phyloP scores from a whole-genome alignment of 78 protist species.

The slime mould (Dictyostelium discoideum) region DNA sequence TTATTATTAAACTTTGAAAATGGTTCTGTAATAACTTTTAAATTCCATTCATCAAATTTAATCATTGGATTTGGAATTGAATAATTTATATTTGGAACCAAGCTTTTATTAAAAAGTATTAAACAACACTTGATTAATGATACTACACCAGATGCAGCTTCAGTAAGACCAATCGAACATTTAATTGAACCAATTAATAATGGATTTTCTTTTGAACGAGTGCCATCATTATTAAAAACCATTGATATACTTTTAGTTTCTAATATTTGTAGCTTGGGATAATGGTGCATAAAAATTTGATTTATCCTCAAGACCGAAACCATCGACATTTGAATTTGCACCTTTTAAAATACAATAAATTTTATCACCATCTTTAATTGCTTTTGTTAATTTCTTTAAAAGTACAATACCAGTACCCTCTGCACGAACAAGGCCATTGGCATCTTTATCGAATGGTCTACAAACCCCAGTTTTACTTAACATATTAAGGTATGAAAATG shows the following conservation, averaged over 20 bases:
- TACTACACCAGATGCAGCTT: neutral
- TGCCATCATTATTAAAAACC: slow-evolving; percentile 24
- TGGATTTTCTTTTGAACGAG: neutral
- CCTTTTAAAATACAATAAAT: slow-evolving; percentile 37
- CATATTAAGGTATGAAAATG: slow-evolving; percentile 33
- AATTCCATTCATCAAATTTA: neutral
- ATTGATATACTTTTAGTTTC: neutral
- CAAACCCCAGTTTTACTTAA: slow-evolving; percentile 23
- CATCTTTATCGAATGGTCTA: slow-evolving; percentile 27
- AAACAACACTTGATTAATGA: neutral
- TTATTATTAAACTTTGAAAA: slow-evolving; percentile 42
- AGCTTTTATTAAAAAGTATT: neutral
- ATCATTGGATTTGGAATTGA: slow-evolving; percentile 27
- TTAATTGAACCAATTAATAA: neutral
- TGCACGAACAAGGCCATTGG: slow-evolving; percentile 27
- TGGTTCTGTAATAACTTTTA: neutral
- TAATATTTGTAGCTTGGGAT: neutral
- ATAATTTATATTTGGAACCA: slow-evolving; percentile 52
- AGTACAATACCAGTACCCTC: slow-evolving; percentile 86
- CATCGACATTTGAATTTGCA: neutral
- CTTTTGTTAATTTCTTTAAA: slow-evolving; percentile 18
- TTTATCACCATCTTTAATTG: neutral
- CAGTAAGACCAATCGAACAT: slow-evolving; percentile 35
- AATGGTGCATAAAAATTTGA: neutral
- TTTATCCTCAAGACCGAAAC: neutral